Base-by-base conservation (phyloP, 495 filamentous ascomycete genomes). In the Hypoxylon intermedium region DNA sequence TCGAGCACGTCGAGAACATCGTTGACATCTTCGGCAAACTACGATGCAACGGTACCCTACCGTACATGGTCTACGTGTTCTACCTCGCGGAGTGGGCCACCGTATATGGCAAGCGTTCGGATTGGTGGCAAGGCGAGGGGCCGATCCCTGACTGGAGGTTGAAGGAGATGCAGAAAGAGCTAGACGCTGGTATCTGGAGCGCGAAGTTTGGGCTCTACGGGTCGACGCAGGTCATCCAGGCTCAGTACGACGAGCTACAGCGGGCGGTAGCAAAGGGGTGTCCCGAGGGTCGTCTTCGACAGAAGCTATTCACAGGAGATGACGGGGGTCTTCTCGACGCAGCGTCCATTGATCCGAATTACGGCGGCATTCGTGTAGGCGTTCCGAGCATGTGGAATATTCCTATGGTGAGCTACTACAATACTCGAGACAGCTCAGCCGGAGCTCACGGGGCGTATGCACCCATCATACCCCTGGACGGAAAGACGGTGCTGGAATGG, bases 181-280 rank as follows among this genome's bases (percentile, higher is more conserved):
- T 75, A 1, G 76, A 73, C 20, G 64, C 67, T 23, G 79, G 77
- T 4, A 72, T 75, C 33, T 82, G 79, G 79, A 74, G 73, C 28
- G 76, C 72, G 12, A 72, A 76, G 6, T 82, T 76, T 49, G 77
- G 77, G 0, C 68, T 82, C 12, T 82, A 80, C 56, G 78, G 78
- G 6, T 72, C 77, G 0, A 74, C 65, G 36, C 48, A 65, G 3
- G 53, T 82, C 19, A 67, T 82, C 20, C 67, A 79, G 63, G 79
- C 79, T 28, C 77, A 79, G 49, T 78, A 74, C 33, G 69, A 77
- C 26, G 76, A 80, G 62, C 67, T 82, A 34, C 73, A 74, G 60
- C 69, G 64, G 1, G 64, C 76, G 2, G 42, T 72, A 12, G 48
- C 58, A 1, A 56, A 53, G 46, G 64, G 69, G 34, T 72, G 72